phyloP scores from a whole-genome alignment of 2,329 filamentous ascomycete genomes.

The Xylaria arbuscula region DNA sequence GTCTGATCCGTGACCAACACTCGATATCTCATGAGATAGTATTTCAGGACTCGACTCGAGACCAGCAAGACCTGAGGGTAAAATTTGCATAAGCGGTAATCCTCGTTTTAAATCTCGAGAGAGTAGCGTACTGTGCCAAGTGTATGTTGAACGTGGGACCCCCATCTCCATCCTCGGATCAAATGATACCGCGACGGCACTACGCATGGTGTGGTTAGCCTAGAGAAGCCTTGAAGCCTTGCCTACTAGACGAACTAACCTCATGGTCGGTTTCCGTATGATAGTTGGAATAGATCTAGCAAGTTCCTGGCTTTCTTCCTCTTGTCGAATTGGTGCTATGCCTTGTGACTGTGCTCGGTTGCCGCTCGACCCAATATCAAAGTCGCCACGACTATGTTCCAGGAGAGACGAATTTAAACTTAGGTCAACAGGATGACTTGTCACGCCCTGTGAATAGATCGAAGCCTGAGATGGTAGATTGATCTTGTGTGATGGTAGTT shows the following conservation, averaged over 20 bases:
- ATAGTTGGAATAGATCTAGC: constrained; percentile 37
- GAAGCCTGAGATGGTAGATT: constrained; percentile 23
- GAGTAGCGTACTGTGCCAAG: constrained; percentile 55
- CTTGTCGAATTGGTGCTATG: constrained; percentile 48
- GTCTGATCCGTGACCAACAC: constrained; percentile 61
- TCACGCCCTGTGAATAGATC: constrained; percentile 40
- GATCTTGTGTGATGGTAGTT: constrained; percentile 25
- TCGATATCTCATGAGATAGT: constrained; percentile 58
- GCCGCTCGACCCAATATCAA: constrained; percentile 49
- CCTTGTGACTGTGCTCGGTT: constrained; percentile 39
- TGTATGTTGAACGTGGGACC: constrained; percentile 59
- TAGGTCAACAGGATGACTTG: constrained; percentile 31
- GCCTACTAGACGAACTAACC: constrained; percentile 44
- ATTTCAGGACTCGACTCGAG: constrained; percentile 55
- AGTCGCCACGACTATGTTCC: constrained; percentile 22
- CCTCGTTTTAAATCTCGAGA: constrained; percentile 31
- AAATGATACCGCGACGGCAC: constrained; percentile 62
- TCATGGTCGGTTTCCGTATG: constrained; percentile 51
- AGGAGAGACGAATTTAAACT: constrained; percentile 17
- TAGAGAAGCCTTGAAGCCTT: constrained; percentile 14
- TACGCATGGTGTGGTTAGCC: constrained; percentile 39
- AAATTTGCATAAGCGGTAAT: constrained; percentile 24
- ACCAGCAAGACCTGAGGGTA: constrained; percentile 34
- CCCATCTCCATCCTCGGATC: constrained; percentile 65
- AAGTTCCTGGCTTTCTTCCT: constrained; percentile 49